A percentile compares a stretch with the other conserved stretches of the same genome.
These are phyloP conservation scores for Gracilaria vermiculophylla DNA, from an alignment of 23 red algal species.

Conservation along the genomic window DNA sequence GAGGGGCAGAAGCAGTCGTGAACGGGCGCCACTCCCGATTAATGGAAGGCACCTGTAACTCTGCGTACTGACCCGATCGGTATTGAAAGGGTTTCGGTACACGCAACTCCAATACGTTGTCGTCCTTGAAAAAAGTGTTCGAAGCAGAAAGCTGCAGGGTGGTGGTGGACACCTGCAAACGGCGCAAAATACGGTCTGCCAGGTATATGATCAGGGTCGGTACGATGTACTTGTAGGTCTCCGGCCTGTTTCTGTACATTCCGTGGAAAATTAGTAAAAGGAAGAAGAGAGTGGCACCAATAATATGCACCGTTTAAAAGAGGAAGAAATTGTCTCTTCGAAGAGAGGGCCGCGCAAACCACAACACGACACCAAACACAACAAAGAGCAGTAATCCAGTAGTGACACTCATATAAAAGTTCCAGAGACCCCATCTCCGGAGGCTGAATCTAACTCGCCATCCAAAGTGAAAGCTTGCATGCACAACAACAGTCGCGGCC, in stretches of 20 bases:
- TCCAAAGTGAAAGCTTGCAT: slow-evolving; percentile 59
- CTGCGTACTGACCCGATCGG: slow-evolving; percentile 74
- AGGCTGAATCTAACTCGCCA: slow-evolving; percentile 25
- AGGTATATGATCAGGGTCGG: slow-evolving; percentile 58
- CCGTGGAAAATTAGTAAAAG: slow-evolving; percentile 72
- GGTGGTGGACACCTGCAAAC: background rate
- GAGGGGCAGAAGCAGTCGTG: slow-evolving; percentile 77
- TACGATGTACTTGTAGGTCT: slow-evolving; percentile 80
- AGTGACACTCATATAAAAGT: slow-evolving; percentile 46
- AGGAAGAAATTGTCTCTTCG: slow-evolving; percentile 38
- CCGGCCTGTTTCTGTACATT: slow-evolving; percentile 34
- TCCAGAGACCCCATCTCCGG: slow-evolving; percentile 33
- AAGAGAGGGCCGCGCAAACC: slow-evolving; percentile 7
- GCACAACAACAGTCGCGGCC: slow-evolving; percentile 5
- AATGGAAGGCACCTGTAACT: slow-evolving; percentile 69
- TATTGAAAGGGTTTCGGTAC: slow-evolving; percentile 67
- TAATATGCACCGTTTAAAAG: slow-evolving; percentile 64
- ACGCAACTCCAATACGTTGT: slow-evolving; percentile 47
- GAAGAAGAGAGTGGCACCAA: slow-evolving; percentile 68
- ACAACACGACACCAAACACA: slow-evolving; percentile 24
- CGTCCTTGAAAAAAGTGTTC: slow-evolving; percentile 9
- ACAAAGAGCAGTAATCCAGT: slow-evolving; percentile 27
- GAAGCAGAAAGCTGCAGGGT: slow-evolving; percentile 22
- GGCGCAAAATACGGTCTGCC: slow-evolving; percentile 38
- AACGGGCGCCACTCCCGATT: slow-evolving; percentile 81